These are phyloP conservation scores for Leptodermis oblonga DNA, from an alignment of 257 asterid species.

Conservation along the genomic window DNA sequence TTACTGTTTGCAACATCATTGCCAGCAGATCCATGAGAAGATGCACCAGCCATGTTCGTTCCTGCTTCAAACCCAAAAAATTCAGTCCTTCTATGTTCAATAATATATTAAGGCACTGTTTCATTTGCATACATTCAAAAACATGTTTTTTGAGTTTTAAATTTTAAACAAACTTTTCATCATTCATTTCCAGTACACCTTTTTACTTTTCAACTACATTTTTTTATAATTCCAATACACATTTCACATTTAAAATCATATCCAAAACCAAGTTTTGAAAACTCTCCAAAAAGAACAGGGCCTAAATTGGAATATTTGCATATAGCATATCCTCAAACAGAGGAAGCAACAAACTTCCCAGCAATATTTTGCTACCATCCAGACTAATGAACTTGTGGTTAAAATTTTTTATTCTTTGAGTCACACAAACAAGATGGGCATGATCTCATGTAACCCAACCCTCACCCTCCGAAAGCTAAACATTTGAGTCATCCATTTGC, in stretches of 20 bases:
- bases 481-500: neutral
- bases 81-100: conserved; percentile 15
- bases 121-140: no score
- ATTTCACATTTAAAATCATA: no score
- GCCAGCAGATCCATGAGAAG: conserved; percentile 48
- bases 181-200: no score
- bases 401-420: neutral
- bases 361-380: neutral
- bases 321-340: neutral
- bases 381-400: neutral
- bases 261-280: no score
- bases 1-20: conserved; percentile 38
- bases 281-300: no score
- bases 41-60: conserved; percentile 46
- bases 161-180: no score
- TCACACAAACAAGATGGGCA: neutral
- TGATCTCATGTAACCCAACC: neutral
- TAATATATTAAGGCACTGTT: neutral
- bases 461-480: neutral
- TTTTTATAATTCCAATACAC: no score
- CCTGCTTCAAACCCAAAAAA: conserved; percentile 46
- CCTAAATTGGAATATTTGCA: neutral
- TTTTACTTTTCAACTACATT: no score
- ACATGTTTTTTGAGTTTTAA: no score
- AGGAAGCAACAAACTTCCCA: neutral